Conservation (phyloP, 78 protist species). For the Salpingoeca rosetta region DNA sequence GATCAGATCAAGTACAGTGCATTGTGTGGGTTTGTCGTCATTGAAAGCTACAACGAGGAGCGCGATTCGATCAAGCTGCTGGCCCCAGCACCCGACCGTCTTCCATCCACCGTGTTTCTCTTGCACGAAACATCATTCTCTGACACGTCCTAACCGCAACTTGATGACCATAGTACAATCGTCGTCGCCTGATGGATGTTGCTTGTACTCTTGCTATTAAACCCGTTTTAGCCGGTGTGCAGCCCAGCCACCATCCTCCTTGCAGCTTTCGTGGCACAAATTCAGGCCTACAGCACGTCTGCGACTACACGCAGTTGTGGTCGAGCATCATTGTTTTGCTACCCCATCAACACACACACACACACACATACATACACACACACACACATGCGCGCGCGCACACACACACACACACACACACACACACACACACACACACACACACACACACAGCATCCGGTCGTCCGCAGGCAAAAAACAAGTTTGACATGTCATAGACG, state of each 20-base stretch:
- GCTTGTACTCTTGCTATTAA: neutral
- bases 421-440: no score
- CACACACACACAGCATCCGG: no score
- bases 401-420: no score
- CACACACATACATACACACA: no score
- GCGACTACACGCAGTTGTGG: no score
- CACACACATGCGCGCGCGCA: no score
- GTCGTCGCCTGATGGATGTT: neutral
- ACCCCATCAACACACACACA: no score
- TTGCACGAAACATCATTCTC: neutral
- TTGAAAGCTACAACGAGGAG: neutral
- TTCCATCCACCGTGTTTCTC: neutral
- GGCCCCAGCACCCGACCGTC: neutral
- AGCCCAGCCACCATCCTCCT: neutral
- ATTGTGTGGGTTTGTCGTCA: neutral
- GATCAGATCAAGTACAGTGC: neutral
- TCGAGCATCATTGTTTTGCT: no score
- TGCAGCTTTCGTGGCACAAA: neutral
- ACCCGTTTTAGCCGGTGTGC: neutral
- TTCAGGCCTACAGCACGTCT: neutral
- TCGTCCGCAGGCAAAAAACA: no score
- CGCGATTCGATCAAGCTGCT: neutral
- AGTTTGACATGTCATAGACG: no score
- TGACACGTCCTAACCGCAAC: neutral
- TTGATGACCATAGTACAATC: no score